Evolutionary conservation across 139 green algal species (phyloP).

Genomic region (Volvox reticuliferus): DNA sequence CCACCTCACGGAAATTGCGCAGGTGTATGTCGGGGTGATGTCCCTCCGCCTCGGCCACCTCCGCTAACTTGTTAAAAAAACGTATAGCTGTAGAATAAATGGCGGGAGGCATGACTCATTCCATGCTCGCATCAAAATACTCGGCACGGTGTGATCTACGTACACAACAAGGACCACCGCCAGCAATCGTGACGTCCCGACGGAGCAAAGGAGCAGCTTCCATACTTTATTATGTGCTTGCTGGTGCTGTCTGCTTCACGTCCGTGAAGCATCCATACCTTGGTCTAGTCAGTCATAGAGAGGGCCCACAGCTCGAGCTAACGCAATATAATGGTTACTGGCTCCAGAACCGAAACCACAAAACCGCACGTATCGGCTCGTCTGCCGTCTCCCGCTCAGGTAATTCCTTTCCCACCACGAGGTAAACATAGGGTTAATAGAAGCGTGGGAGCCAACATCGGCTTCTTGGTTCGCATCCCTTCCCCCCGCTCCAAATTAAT

Average conservation of each 20-base stretch:
- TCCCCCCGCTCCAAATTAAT: not conserved
- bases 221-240: no score
- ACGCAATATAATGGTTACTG: no score
- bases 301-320: no score
- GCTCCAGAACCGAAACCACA: no score
- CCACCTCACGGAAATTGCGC: constrained; percentile 69
- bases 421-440: not conserved
- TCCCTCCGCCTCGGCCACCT: constrained; percentile 79
- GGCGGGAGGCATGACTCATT: not conserved
- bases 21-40: constrained; percentile 88
- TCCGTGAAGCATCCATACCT: no score
- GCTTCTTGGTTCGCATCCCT: not conserved
- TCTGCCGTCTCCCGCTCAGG: no score
- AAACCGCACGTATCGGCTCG: no score
- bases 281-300: no score
- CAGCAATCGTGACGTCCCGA: not conserved
- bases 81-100: constrained; percentile 60
- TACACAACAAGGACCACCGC: not conserved
- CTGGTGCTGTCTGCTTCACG: no score
- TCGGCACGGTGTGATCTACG: not conserved
- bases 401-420: no score
- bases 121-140: not conserved
- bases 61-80: constrained; percentile 76
- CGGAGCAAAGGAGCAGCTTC: not conserved
- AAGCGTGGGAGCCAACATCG: no score